Evolutionary conservation across 306 rosid genomes (phyloP).

Genomic region (Cicer arietinum): DNA sequence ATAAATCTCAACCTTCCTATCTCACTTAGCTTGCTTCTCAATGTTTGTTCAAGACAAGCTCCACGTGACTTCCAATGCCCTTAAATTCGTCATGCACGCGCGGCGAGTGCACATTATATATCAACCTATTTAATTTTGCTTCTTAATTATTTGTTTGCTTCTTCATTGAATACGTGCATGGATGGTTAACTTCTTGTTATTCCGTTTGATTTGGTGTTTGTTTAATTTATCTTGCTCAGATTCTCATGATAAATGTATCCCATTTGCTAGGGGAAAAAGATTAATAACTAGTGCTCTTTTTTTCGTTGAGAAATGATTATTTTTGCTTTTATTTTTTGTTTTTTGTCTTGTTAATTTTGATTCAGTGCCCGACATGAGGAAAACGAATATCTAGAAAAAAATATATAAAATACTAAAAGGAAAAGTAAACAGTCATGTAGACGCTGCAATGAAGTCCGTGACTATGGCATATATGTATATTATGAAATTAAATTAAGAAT

Average conservation of each 20-base stretch:
- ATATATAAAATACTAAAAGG: neutral
- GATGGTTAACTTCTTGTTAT: conserved; percentile 27
- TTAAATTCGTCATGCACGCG: conserved; percentile 21
- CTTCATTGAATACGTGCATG: conserved; percentile 20
- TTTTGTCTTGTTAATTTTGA: neutral
- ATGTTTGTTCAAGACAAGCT: conserved; percentile 55
- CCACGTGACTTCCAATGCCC: conserved; percentile 64
- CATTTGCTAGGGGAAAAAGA: neutral
- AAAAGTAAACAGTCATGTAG: conserved; percentile 1
- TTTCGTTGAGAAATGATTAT: conserved; percentile 2
- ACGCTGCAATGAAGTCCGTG: conserved; percentile 28
- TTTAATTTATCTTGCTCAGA: neutral
- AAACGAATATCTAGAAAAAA: conserved; percentile 2
- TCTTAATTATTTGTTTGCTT: neutral
- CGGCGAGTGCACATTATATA: neutral
- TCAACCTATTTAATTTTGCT: neutral
- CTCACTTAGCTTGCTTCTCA: conserved; percentile 74
- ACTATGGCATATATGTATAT: neutral
- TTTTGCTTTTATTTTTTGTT: neutral
- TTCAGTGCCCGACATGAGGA: neutral
- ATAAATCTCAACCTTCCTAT: conserved; percentile 68
- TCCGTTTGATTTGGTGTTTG: conserved; percentile 4
- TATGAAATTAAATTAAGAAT: neutral
- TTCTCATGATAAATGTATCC: neutral
- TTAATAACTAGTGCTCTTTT: neutral